Conservation (phyloP, 768 basidiomycete species). For the Pleurotus eryngii region DNA sequence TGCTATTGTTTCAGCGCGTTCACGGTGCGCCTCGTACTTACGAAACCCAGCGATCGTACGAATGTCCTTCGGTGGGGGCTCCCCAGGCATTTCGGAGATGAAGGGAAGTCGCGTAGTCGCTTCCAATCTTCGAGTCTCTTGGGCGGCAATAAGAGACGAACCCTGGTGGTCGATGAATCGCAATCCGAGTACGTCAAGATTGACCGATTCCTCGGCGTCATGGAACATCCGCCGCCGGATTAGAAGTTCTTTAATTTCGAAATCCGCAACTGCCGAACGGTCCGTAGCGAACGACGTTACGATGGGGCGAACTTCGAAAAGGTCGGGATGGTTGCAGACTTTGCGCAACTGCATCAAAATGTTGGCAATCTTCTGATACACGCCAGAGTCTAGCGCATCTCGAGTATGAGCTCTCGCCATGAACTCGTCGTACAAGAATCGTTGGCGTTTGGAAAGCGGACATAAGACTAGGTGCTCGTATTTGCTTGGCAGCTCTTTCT, state of each 20-base stretch:
- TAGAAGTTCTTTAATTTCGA: constrained; percentile 85
- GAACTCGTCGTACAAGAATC: constrained; percentile 96
- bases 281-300: constrained; percentile 73
- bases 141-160: constrained; percentile 48
- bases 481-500: constrained; percentile 92
- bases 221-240: constrained; percentile 70
- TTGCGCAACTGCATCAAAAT: constrained; percentile 98
- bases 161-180: constrained; percentile 57
- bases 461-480: constrained; percentile 89
- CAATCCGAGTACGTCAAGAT: constrained; percentile 65
- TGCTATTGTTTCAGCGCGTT: constrained; percentile 47
- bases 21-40: constrained; percentile 45
- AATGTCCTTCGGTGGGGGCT: constrained; percentile 69
- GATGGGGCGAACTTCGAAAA: constrained; percentile 86
- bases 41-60: constrained; percentile 74
- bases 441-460: constrained; percentile 85
- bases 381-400: constrained; percentile 78
- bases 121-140: constrained; percentile 54
- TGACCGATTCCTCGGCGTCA: constrained; percentile 47
- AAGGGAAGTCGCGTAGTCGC: constrained; percentile 54
- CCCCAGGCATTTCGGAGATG: constrained; percentile 50
- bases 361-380: constrained; percentile 88
- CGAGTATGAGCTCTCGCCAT: constrained; percentile 86
- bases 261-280: constrained; percentile 73
- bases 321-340: constrained; percentile 91